These are phyloP conservation scores for Trematosphaeria pertusa DNA, from an alignment of 2,329 filamentous ascomycete species.

Conservation along the genomic window DNA sequence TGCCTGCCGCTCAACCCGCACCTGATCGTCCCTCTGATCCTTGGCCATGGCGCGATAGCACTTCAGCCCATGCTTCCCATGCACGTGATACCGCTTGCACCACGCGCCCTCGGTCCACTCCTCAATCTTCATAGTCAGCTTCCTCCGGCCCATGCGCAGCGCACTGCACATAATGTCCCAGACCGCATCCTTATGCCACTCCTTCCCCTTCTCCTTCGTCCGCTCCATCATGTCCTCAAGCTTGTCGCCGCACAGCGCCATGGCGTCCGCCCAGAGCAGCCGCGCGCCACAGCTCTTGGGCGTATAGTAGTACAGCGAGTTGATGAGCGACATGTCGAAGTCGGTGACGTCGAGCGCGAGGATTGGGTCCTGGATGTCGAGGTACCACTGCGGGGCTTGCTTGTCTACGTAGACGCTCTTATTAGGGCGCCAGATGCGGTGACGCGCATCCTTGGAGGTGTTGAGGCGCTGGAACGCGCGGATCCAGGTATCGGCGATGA, in stretches of 20 bases:
- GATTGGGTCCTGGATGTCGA: constrained; percentile 17
- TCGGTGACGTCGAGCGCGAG: constrained; percentile 18
- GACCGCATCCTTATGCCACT: constrained; percentile 24
- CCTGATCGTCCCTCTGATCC: too few species aligned
- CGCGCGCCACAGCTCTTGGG: constrained; percentile 27
- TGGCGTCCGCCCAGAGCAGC: constrained; percentile 40
- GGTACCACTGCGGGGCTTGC: constrained; percentile 13
- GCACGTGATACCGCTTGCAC: constrained; percentile 43
- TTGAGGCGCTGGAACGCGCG: constrained; percentile 34
- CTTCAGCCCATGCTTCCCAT: constrained; percentile 21
- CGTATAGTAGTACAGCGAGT: constrained; percentile 32
- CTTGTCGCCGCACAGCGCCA: constrained; percentile 32
- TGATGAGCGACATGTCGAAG: constrained; percentile 20
- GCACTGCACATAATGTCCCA: constrained; percentile 35
- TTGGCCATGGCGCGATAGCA: too few species aligned
- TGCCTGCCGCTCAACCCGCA: too few species aligned
- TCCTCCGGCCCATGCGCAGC: constrained; percentile 28
- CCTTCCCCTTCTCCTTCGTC: neutral
- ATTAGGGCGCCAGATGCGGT: constrained; percentile 29
- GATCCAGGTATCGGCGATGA: constrained; percentile 44
- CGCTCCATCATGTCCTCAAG: constrained; percentile 13
- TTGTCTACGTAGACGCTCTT: constrained; percentile 7
- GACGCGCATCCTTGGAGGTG: neutral
- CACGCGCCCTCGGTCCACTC: constrained; percentile 33
- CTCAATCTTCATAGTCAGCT: constrained; percentile 41